Conservation (phyloP, 805 yeast species). For the Kodamaea sagamina region DNA sequence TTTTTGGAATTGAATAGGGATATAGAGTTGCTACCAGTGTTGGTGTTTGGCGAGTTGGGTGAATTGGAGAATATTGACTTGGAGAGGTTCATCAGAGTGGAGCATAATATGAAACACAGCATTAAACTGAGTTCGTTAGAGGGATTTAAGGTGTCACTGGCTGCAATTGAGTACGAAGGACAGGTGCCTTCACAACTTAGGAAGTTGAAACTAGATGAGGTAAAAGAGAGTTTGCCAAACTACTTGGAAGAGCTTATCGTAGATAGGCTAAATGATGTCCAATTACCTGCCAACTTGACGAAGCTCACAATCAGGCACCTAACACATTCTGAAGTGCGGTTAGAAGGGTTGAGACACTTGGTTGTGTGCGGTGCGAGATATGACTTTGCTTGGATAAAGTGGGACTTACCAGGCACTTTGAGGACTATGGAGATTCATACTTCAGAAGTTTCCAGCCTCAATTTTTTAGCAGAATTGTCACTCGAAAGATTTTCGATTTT, state of each 20-base stretch:
- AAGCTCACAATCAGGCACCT: neutral
- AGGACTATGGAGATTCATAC: neutral
- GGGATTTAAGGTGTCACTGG: neutral
- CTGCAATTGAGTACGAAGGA: neutral
- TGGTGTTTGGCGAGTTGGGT: neutral
- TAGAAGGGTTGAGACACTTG: neutral
- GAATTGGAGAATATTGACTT: neutral
- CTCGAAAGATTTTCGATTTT: neutral
- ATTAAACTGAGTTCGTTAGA: no score
- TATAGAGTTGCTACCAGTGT: neutral
- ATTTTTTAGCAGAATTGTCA: neutral
- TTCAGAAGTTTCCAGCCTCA: neutral
- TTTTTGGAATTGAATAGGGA: neutral
- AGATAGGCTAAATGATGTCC: neutral
- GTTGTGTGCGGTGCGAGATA: conserved; percentile 1
- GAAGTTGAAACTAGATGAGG: neutral
- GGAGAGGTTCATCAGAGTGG: neutral
- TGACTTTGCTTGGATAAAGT: neutral
- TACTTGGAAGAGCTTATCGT: neutral
- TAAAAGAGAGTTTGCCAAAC: neutral
- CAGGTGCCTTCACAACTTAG: neutral
- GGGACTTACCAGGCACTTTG: neutral
- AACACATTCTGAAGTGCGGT: no score
- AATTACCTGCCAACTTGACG: neutral
- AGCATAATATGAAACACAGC: neutral